Percentiles rank a stretch among this genome's conserved stretches.
Conservation (phyloP, 1,284 basidiomycete species). For the Vanrija sp. region DNA sequence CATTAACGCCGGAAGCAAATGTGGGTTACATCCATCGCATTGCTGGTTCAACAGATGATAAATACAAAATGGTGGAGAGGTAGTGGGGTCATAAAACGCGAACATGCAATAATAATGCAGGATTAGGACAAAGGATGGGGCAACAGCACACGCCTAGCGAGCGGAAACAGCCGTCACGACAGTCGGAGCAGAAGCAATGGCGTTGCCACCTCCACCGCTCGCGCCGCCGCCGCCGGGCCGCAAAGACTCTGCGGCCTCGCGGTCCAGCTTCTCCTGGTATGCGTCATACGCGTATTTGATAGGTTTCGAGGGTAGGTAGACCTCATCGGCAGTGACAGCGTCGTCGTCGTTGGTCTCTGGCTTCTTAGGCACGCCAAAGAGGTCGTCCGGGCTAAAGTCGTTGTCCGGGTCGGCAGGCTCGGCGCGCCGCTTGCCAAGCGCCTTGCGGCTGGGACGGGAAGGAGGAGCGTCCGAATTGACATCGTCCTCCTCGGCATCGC, state of each 20-base stretch:
- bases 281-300: constrained; percentile 48
- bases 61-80: too few relatives aligned
- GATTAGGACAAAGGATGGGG: too few relatives aligned
- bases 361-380: constrained; percentile 25
- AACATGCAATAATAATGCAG: too few relatives aligned
- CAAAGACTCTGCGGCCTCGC: constrained; percentile 3
- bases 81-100: too few relatives aligned
- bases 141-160: too few relatives aligned
- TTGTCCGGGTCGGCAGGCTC: constrained; percentile 31
- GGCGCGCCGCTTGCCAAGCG: constrained; percentile 45
- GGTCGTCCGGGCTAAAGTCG: constrained; percentile 45
- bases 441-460: constrained; percentile 41
- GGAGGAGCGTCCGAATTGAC: constrained; percentile 27
- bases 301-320: constrained; percentile 30
- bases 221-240: not conserved
- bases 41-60: too few relatives aligned
- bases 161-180: too few relatives aligned
- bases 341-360: constrained; percentile 26
- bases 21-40: too few relatives aligned
- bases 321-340: constrained; percentile 29
- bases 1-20: too few relatives aligned
- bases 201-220: too few relatives aligned
- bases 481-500: constrained; percentile 10
- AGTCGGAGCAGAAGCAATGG: too few relatives aligned
- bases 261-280: constrained; percentile 37